These are phyloP conservation scores for Blastobotrys terrestris DNA, from an alignment of 805 yeast species.

Conservation along the genomic window DNA sequence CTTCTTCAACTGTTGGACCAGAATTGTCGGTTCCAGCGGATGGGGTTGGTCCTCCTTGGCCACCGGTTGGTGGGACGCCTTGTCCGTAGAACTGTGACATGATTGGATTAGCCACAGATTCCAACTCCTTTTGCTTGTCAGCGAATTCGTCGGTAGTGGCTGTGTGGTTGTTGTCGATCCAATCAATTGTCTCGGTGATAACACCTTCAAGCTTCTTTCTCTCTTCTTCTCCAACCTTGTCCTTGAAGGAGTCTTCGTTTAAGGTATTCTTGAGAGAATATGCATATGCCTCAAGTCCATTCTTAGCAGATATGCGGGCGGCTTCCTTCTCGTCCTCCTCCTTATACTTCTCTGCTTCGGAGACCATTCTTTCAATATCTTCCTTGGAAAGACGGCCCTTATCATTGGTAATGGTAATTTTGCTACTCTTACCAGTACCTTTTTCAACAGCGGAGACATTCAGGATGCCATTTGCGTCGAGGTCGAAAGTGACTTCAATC, in stretches of 20 bases:
- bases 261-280: slow-evolving; percentile 85
- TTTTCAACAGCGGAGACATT: slow-evolving; percentile 95
- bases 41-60: slow-evolving; percentile 56
- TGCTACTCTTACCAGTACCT: slow-evolving; percentile 96
- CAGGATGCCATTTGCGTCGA: slow-evolving; percentile 96
- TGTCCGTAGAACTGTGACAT: slow-evolving; percentile 88
- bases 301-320: slow-evolving; percentile 86
- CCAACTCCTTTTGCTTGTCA: slow-evolving; percentile 93
- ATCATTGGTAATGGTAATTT: slow-evolving; percentile 97
- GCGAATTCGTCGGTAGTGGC: slow-evolving; percentile 88
- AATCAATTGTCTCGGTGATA: slow-evolving; percentile 75
- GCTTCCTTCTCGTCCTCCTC: slow-evolving; percentile 96
- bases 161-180: slow-evolving; percentile 92
- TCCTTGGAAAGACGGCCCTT: slow-evolving; percentile 98
- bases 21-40: slow-evolving; percentile 41
- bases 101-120: slow-evolving; percentile 92
- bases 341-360: slow-evolving; percentile 96
- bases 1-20: slow-evolving; percentile 52
- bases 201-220: slow-evolving; percentile 67
- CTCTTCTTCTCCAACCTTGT: slow-evolving; percentile 66
- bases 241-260: slow-evolving; percentile 67
- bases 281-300: slow-evolving; percentile 91
- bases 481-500: slow-evolving; percentile 94
- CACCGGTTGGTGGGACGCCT: slow-evolving; percentile 61
- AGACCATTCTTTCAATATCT: slow-evolving; percentile 95